Conservation (phyloP, 75 land plant species). For the Sequoiadendron giganteum region DNA sequence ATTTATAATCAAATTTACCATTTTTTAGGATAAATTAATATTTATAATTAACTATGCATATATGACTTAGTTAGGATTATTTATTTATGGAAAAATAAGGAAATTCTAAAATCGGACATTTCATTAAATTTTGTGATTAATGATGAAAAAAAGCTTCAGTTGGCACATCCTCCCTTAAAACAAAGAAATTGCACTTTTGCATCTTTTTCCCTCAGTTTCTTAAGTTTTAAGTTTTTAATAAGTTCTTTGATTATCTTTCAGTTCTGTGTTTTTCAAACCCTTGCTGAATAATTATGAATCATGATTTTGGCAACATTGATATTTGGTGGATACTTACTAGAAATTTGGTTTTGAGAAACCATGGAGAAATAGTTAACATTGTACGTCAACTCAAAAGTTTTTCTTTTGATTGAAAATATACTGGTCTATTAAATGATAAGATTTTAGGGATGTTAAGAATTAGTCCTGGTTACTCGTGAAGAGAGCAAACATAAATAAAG, state of each 20-base stretch:
- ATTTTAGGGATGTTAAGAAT: background rate
- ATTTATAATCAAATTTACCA: too few relatives aligned
- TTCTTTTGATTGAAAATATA: background rate
- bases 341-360: background rate
- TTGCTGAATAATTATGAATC: background rate
- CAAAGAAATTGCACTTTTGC: background rate
- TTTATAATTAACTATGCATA: too few relatives aligned
- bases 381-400: background rate
- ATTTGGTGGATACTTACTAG: background rate
- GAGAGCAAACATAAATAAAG: background rate
- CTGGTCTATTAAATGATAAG: background rate
- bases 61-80: too few relatives aligned
- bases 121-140: background rate
- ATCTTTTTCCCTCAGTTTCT: background rate
- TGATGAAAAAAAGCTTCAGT: background rate
- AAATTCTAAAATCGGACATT: too few relatives aligned
- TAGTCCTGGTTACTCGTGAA: background rate
- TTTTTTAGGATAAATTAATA: too few relatives aligned
- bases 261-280: background rate
- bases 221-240: too few relatives aligned
- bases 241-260: background rate
- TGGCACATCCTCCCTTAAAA: background rate
- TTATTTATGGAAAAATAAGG: too few relatives aligned
- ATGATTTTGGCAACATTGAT: background rate
- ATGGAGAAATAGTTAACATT: background rate